Conservation (phyloP, 2,329 filamentous ascomycete genomes). For the Microsporum audouinii region DNA sequence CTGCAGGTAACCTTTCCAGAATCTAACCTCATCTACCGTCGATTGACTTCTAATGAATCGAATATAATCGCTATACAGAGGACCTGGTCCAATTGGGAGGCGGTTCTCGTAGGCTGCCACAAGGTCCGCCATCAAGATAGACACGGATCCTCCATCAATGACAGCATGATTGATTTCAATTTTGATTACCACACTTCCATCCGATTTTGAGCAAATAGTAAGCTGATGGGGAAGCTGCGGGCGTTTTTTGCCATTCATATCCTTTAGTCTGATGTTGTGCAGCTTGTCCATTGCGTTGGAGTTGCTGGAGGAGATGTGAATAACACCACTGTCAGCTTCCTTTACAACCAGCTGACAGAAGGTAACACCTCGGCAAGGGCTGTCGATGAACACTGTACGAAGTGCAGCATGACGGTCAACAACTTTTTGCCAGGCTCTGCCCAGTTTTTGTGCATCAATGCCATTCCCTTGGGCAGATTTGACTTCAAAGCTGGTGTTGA, state of each 20-base stretch:
- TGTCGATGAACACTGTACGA: conserved; percentile 27
- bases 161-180: conserved; percentile 38
- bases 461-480: conserved; percentile 11
- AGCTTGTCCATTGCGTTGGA: conserved; percentile 10
- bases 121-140: conserved; percentile 34
- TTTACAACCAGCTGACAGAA: conserved; percentile 32
- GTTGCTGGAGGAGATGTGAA: conserved; percentile 14
- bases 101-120: conserved; percentile 24
- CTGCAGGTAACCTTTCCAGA: conserved; percentile 20
- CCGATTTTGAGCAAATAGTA: conserved; percentile 26
- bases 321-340: conserved; percentile 18
- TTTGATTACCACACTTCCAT: conserved; percentile 26
- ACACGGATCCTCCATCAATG: conserved; percentile 36
- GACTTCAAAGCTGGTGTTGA: conserved; percentile 26
- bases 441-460: conserved; percentile 21
- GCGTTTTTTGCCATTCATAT: conserved; percentile 7
- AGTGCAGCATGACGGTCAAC: conserved; percentile 26
- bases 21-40: conserved; percentile 13
- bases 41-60: conserved; percentile 10
- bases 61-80: conserved; percentile 15
- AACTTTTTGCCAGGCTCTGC: conserved; percentile 24
- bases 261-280: conserved; percentile 6
- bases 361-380: conserved; percentile 24
- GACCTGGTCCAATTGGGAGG: conserved; percentile 8
- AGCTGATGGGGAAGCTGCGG: conserved; percentile 29